Conservation (phyloP, 768 basidiomycete species). For the Termitomyces sp. region DNA sequence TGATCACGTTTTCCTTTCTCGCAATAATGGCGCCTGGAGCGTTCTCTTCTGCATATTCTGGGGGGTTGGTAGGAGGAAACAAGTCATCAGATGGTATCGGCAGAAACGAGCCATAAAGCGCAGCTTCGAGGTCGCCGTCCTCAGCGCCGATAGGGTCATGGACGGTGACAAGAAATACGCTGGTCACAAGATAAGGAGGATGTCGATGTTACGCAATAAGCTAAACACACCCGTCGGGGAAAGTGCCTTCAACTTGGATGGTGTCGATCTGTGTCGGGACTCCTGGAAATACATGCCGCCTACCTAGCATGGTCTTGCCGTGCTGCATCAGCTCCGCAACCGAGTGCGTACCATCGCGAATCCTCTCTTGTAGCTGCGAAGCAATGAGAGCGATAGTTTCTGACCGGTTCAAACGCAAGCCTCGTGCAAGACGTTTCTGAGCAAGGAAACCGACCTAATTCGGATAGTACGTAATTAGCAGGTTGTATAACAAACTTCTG, state of each 20-base stretch:
- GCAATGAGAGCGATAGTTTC: constrained; percentile 91
- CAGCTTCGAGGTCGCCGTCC: constrained; percentile 69
- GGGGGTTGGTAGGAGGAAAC: constrained; percentile 56
- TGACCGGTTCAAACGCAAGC: constrained; percentile 77
- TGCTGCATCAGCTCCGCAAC: constrained; percentile 92
- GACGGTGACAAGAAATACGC: constrained; percentile 94
- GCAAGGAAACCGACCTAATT: constrained; percentile 79
- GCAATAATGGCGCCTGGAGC: constrained; percentile 76
- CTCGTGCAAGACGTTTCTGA: constrained; percentile 93
- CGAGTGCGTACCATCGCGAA: constrained; percentile 83
- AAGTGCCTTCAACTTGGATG: constrained; percentile 93
- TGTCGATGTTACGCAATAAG: not conserved
- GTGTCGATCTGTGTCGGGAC: constrained; percentile 76
- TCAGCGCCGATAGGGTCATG: constrained; percentile 92
- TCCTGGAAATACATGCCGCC: constrained; percentile 82
- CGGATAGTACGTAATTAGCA: not conserved
- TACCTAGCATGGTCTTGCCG: constrained; percentile 84
- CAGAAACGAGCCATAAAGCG: constrained; percentile 92
- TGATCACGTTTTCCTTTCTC: constrained; percentile 56
- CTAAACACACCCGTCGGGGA: constrained; percentile 67
- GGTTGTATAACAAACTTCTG: not conserved
- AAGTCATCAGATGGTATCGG: constrained; percentile 63
- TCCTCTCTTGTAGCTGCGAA: constrained; percentile 88
- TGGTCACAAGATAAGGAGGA: constrained; percentile 20
- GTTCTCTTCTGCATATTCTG: constrained; percentile 45